phyloP scores from a whole-genome alignment of 129 eudicot genomes.

The Flaveria ramosissima region DNA sequence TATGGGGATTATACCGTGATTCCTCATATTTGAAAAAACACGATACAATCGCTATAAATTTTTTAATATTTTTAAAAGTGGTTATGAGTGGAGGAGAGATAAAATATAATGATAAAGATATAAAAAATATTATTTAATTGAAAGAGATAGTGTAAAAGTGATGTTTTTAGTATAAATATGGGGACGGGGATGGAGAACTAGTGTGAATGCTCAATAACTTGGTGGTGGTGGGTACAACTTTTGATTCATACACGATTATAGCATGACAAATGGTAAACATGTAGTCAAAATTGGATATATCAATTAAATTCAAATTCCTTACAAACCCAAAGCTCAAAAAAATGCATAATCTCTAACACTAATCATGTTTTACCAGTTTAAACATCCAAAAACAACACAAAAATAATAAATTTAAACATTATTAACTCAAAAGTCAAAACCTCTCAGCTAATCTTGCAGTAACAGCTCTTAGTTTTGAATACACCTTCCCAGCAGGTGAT shows the following conservation, averaged over 20 bases:
- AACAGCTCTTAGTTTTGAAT: slow-evolving; percentile 70
- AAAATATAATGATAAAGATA: no score
- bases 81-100: no score
- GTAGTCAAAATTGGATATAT: not conserved
- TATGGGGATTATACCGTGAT: no score
- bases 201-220: no score
- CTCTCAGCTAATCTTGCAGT: slow-evolving; percentile 67
- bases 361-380: slow-evolving; percentile 21
- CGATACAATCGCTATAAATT: no score
- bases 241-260: not conserved
- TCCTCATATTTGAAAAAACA: no score
- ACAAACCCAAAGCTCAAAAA: slow-evolving; percentile 18
- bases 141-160: no score
- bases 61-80: no score
- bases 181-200: no score
- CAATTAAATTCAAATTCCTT: not conserved
- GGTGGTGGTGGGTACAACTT: no score
- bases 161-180: no score
- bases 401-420: not conserved
- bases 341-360: not conserved
- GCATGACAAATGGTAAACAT: not conserved
- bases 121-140: no score
- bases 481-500: slow-evolving; percentile 68
- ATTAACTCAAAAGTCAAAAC: slow-evolving; percentile 48
- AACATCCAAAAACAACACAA: not conserved